A percentile compares a stretch with the other conserved stretches of the same genome.
Conservation (phyloP, 78 protist genomes). For the Polysphondylium violaceum region DNA sequence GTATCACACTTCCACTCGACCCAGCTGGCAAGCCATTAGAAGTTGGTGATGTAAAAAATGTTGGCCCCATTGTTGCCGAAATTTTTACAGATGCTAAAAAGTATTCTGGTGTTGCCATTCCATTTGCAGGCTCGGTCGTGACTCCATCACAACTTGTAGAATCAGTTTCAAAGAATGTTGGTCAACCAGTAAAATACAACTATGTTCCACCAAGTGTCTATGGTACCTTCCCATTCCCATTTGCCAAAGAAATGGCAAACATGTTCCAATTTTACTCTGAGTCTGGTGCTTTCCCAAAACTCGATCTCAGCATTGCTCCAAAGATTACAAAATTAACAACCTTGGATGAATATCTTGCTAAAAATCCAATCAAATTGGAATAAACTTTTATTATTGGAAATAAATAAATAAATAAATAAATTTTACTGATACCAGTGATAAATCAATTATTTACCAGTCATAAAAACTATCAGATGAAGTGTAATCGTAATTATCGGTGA, state of each 20-base stretch:
- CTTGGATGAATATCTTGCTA: constrained; percentile 14
- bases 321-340: background rate
- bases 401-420: too few species aligned
- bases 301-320: constrained; percentile 13
- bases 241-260: background rate
- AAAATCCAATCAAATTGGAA: background rate
- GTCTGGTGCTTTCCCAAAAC: background rate
- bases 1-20: background rate
- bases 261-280: constrained; percentile 17
- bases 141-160: background rate
- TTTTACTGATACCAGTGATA: too few species aligned
- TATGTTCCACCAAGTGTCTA: constrained; percentile 7
- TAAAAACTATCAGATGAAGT: too few species aligned
- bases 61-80: constrained; percentile 10
- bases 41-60: constrained; percentile 5
- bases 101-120: constrained; percentile 16
- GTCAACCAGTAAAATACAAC: background rate
- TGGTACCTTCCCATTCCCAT: constrained; percentile 1
- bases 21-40: constrained; percentile 8
- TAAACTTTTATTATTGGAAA: too few species aligned
- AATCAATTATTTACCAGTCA: too few species aligned
- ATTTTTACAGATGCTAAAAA: background rate
- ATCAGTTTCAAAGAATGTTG: background rate
- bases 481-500: too few species aligned
- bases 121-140: background rate